Conservation (phyloP, 768 basidiomycete species). For the Piloderma croceum region DNA sequence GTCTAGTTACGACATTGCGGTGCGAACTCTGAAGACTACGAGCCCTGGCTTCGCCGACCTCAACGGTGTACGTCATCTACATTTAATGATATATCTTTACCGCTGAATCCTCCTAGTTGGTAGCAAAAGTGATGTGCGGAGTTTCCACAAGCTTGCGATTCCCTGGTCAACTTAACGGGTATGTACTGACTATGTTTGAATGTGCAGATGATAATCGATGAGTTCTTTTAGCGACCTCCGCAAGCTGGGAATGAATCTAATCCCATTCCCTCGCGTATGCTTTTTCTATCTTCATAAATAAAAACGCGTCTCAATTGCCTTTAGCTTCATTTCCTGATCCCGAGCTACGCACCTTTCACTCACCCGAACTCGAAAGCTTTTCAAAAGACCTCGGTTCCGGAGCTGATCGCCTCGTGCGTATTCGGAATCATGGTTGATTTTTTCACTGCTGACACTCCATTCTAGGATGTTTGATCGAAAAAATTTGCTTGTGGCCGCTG, state of each 20-base stretch:
- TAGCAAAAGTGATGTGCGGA: slow-evolving; percentile 91
- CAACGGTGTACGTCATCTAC: slow-evolving; percentile 48
- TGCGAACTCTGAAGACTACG: slow-evolving; percentile 59
- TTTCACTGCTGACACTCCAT: not conserved
- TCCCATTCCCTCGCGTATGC: slow-evolving; percentile 91
- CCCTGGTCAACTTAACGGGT: slow-evolving; percentile 93
- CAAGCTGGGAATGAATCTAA: slow-evolving; percentile 88
- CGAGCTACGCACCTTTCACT: slow-evolving; percentile 88
- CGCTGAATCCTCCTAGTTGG: slow-evolving; percentile 38
- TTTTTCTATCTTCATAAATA: not conserved
- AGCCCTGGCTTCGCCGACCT: slow-evolving; percentile 60
- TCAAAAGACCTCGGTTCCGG: slow-evolving; percentile 54
- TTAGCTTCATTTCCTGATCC: slow-evolving; percentile 94
- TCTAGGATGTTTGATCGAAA: slow-evolving; percentile 71
- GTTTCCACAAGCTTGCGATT: slow-evolving; percentile 89
- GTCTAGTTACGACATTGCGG: slow-evolving; percentile 65
- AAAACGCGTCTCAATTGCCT: slow-evolving; percentile 3
- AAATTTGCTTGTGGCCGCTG: slow-evolving; percentile 77
- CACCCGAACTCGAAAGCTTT: slow-evolving; percentile 59
- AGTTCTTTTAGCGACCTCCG: slow-evolving; percentile 59
- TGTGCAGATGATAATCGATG: slow-evolving; percentile 3
- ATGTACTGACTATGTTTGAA: slow-evolving; percentile 13
- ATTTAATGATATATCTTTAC: slow-evolving; percentile 1
- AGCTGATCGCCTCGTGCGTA: slow-evolving; percentile 70
- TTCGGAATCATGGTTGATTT: not conserved